Conservation (phyloP, 1,139 yeast species). For the Blastobotrys proliferans region DNA sequence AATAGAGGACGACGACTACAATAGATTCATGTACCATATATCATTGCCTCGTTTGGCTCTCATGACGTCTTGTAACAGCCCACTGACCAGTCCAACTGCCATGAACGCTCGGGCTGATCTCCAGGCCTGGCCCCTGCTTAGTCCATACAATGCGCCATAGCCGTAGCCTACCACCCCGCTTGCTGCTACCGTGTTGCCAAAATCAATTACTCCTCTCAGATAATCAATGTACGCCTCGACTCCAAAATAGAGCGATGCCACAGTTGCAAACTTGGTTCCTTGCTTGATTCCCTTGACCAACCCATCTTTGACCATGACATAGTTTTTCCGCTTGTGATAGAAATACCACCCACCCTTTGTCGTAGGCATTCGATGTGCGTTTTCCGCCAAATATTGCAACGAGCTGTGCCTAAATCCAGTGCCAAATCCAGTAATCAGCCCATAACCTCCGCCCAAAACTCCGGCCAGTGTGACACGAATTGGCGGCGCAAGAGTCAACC, state of each 20-base stretch:
- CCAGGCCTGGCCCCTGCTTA: conserved; percentile 47
- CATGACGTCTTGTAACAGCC: conserved; percentile 61
- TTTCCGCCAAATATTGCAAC: conserved; percentile 66
- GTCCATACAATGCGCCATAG: conserved; percentile 43
- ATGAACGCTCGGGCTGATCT: conserved; percentile 53
- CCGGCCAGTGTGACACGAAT: conserved; percentile 40
- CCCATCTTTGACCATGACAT: conserved; percentile 61
- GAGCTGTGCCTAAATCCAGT: conserved; percentile 57
- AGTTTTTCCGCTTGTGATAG: conserved; percentile 80
- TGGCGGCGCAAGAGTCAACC: conserved; percentile 41
- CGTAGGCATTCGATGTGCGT: conserved; percentile 74
- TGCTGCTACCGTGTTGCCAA: conserved; percentile 57
- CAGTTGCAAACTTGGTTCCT: conserved; percentile 44
- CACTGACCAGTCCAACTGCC: conserved; percentile 54
- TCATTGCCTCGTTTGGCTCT: conserved; percentile 56
- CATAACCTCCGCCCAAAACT: conserved; percentile 43
- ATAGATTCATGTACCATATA: conserved; percentile 51
- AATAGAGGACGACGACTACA: not conserved
- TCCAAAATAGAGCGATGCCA: conserved; percentile 53
- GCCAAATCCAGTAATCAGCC: conserved; percentile 59
- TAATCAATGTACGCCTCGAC: conserved; percentile 60
- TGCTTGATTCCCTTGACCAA: conserved; percentile 43
- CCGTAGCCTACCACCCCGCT: conserved; percentile 49
- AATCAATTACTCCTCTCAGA: conserved; percentile 53
- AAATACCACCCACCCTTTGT: conserved; percentile 87